Evolutionary conservation across 208 protist genomes (phyloP).

Genomic region (Trypanosoma mega): DNA sequence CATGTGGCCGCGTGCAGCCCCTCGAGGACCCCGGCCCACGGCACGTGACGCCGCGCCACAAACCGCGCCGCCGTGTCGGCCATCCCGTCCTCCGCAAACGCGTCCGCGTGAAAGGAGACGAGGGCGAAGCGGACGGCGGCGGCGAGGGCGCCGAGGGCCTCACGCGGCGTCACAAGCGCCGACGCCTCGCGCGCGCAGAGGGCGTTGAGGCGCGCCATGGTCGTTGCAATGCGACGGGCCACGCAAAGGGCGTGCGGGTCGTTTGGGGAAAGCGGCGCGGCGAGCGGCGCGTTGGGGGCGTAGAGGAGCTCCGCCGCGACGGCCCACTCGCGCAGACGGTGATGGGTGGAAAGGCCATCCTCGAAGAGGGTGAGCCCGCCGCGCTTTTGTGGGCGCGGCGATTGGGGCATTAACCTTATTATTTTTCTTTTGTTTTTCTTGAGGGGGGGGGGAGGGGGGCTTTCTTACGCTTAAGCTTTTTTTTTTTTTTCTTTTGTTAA

Average conservation of each 20-base stretch:
- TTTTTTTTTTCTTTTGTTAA: no score
- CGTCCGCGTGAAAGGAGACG: conserved; percentile 30
- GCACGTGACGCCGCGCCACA: conserved; percentile 40
- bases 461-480: no score
- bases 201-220: conserved; percentile 48
- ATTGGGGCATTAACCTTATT: neutral
- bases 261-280: conserved; percentile 8
- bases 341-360: conserved; percentile 20
- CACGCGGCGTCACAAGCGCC: conserved; percentile 38
- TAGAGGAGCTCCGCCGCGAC: conserved; percentile 28
- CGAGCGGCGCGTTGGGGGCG: conserved; percentile 23
- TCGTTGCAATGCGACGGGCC: conserved; percentile 45
- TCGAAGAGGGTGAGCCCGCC: conserved; percentile 1
- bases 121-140: conserved; percentile 47
- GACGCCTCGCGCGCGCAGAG: conserved; percentile 31
- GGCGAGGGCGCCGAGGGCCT: conserved; percentile 47
- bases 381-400: neutral
- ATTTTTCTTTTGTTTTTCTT: no score
- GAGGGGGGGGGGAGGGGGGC: no score
- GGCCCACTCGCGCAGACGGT: conserved; percentile 28
- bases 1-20: conserved; percentile 50
- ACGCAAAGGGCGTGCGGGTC: conserved; percentile 36
- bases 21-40: conserved; percentile 44
- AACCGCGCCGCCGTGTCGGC: conserved; percentile 25
- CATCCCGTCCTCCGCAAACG: conserved; percentile 16